These are phyloP conservation scores for Linanthus parryae DNA, from an alignment of 148 eudicot genomes.

Conservation along the genomic window DNA sequence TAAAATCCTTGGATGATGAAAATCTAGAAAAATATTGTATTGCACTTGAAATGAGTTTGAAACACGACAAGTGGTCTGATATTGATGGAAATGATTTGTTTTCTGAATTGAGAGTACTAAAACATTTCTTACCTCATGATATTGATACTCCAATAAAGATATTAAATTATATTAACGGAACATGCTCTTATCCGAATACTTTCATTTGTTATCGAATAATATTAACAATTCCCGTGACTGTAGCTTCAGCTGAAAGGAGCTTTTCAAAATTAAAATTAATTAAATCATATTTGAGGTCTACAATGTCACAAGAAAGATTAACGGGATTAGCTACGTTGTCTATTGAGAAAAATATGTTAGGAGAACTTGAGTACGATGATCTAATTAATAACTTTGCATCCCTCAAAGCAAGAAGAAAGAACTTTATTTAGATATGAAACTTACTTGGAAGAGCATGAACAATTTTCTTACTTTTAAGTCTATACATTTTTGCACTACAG, in stretches of 20 bases:
- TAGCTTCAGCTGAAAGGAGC: not conserved
- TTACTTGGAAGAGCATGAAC: too few species aligned
- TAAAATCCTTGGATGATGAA: too few species aligned
- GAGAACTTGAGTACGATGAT: too few species aligned
- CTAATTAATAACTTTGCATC: too few species aligned
- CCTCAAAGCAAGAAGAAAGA: too few species aligned
- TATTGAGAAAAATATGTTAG: too few species aligned
- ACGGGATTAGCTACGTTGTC: slow-evolving; percentile 1
- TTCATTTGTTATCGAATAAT: not conserved
- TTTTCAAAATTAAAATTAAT: not conserved
- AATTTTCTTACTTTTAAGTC: too few species aligned
- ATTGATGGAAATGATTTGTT: too few species aligned
- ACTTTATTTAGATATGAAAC: too few species aligned
- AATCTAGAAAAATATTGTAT: not conserved
- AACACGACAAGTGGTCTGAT: too few species aligned
- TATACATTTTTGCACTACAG: too few species aligned
- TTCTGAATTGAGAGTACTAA: not conserved
- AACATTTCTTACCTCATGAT: not conserved
- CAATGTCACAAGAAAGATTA: not conserved
- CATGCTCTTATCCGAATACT: not conserved
- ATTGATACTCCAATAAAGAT: not conserved
- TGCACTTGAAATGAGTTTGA: not conserved
- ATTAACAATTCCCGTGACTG: not conserved
- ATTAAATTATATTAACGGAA: not conserved
- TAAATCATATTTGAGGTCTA: not conserved